phyloP scores from a whole-genome alignment of 345 rosid species.

The Linum trigynum region DNA sequence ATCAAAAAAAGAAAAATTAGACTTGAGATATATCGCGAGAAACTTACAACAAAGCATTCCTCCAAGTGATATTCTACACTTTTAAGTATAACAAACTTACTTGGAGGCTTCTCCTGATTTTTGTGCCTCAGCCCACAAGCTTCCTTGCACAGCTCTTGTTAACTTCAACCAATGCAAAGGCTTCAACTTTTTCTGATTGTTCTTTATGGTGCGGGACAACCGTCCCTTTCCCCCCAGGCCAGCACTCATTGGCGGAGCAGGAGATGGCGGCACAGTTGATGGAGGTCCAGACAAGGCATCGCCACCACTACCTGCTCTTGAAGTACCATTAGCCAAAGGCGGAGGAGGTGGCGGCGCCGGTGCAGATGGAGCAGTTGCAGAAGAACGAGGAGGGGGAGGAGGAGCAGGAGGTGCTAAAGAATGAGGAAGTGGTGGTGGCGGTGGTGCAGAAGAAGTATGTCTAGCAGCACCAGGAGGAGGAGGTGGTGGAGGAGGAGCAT shows the following conservation, averaged over 20 bases:
- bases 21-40: conserved; percentile 5
- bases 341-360: conserved; percentile 46
- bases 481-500: conserved; percentile 10
- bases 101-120: conserved; percentile 74
- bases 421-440: conserved; percentile 33
- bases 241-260: conserved; percentile 40
- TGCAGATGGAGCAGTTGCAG: conserved; percentile 45
- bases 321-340: conserved; percentile 25
- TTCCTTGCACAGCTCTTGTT: conserved; percentile 85
- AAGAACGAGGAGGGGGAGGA: conserved; percentile 19
- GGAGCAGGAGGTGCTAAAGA: conserved; percentile 24
- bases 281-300: conserved; percentile 20
- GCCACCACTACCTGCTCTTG: conserved; percentile 11
- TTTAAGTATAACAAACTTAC: conserved; percentile 34
- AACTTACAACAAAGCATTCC: conserved; percentile 2
- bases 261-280: conserved; percentile 37
- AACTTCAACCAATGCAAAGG: conserved; percentile 97
- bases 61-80: background rate
- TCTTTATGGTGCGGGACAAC: conserved; percentile 54
- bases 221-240: conserved; percentile 50
- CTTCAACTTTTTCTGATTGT: conserved; percentile 68
- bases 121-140: conserved; percentile 96
- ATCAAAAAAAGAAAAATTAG: conserved; percentile 12
- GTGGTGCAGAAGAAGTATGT: conserved; percentile 18
- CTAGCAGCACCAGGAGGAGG: conserved; percentile 14